Evolutionary conservation across 1,284 basidiomycete genomes (phyloP).

Genomic region (Kalmanozyma brasiliensis): DNA sequence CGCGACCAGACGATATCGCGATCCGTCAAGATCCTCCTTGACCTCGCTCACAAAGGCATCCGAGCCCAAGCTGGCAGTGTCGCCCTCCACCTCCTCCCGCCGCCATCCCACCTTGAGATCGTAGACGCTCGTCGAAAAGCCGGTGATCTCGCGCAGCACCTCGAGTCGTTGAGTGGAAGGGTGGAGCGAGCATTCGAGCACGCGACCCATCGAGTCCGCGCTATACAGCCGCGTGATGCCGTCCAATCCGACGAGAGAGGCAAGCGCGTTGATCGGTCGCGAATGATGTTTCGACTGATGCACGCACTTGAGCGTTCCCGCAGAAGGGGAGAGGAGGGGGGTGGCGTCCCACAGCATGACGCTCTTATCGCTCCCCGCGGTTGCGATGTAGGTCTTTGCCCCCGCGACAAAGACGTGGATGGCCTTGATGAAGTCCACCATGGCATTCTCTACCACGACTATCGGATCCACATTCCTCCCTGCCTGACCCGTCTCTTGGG

Average conservation of each 20-base stretch:
- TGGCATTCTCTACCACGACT: constrained; percentile 15
- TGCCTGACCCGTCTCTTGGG: not conserved
- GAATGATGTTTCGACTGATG: constrained; percentile 33
- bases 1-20: constrained; percentile 6
- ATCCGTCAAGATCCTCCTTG: constrained; percentile 19
- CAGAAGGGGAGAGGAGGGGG: not conserved
- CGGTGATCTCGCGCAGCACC: constrained; percentile 29
- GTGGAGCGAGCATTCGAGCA: constrained; percentile 32
- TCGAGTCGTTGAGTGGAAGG: constrained; percentile 4
- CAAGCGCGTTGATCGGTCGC: constrained; percentile 36
- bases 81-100: constrained; percentile 12
- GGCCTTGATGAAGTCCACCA: constrained; percentile 49
- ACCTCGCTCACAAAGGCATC: constrained; percentile 24
- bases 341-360: constrained; percentile 30
- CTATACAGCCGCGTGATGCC: constrained; percentile 29
- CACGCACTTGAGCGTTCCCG: constrained; percentile 1
- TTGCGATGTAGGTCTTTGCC: constrained; percentile 15
- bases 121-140: constrained; percentile 38
- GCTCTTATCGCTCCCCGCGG: constrained; percentile 43
- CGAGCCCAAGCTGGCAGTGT: not conserved
- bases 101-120: constrained; percentile 19
- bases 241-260: constrained; percentile 5
- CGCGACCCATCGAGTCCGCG: constrained; percentile 47
- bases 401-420: constrained; percentile 19
- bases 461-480: not conserved